Evolutionary conservation across 345 rosid species (phyloP).

Genomic region (Brassica rapa): DNA sequence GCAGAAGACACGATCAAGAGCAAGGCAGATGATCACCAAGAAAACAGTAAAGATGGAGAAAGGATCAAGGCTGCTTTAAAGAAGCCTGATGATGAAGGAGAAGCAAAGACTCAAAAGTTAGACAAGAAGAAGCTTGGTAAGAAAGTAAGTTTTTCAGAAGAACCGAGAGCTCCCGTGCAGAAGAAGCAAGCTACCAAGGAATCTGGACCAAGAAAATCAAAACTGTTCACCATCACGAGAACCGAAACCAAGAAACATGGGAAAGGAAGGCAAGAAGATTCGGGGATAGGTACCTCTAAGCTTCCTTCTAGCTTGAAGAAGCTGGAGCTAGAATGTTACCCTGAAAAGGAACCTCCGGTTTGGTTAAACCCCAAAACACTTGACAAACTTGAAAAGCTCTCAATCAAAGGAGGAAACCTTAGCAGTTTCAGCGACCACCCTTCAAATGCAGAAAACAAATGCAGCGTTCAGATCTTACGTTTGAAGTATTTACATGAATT

Average conservation of each 20-base stretch:
- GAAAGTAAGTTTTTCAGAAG: conserved; percentile 20
- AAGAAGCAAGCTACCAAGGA: neutral
- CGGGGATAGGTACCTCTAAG: neutral
- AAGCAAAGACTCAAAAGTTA: conserved; percentile 19
- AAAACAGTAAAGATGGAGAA: conserved; percentile 10
- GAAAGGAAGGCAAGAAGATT: neutral
- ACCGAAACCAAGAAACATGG: neutral
- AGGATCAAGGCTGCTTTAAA: conserved; percentile 2
- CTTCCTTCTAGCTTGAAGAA: conserved; percentile 38
- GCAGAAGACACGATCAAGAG: neutral
- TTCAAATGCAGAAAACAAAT: neutral
- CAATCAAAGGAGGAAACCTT: conserved; percentile 46
- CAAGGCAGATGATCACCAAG: conserved; percentile 16
- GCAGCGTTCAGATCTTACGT: conserved; percentile 39
- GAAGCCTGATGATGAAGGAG: conserved; percentile 17
- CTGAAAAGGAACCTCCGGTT: conserved; percentile 13
- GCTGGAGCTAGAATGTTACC: conserved; percentile 45
- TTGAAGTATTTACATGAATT: conserved; percentile 49
- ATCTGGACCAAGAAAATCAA: neutral
- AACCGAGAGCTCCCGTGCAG: neutral
- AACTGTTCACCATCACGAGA: neutral
- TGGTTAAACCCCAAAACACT: conserved; percentile 43
- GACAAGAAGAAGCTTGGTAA: conserved; percentile 15
- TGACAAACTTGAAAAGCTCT: conserved; percentile 34
- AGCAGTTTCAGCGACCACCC: neutral